A percentile compares a stretch with the other conserved stretches of the same genome.
Conservation (phyloP, 768 basidiomycete genomes). For the Mycena latifolia region DNA sequence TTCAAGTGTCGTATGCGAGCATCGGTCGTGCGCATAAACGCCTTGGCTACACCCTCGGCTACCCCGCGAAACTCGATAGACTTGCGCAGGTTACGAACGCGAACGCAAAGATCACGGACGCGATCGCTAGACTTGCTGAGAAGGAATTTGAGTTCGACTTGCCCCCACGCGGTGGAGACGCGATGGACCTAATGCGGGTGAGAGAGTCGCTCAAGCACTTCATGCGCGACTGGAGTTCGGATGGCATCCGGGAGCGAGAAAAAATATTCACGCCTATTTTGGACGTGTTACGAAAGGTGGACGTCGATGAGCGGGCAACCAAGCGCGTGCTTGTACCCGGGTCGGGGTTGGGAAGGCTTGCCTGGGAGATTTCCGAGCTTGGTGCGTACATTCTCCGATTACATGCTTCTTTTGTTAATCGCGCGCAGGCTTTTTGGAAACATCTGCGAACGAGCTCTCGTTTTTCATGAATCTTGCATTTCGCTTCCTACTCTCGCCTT, state of each 20-base stretch:
- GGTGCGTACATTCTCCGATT: slow-evolving; percentile 50
- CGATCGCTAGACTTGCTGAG: slow-evolving; percentile 54
- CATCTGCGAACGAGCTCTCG: slow-evolving; percentile 74
- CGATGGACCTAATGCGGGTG: slow-evolving; percentile 59
- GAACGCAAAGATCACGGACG: slow-evolving; percentile 53
- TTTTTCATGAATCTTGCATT: slow-evolving; percentile 75
- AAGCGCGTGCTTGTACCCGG: slow-evolving; percentile 73
- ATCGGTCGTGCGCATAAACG: slow-evolving; percentile 61
- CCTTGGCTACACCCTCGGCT: slow-evolving; percentile 64
- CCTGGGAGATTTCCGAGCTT: slow-evolving; percentile 75
- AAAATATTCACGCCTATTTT: slow-evolving; percentile 70
- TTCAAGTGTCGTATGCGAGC: slow-evolving; percentile 58
- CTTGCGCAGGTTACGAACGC: slow-evolving; percentile 55
- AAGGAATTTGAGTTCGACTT: slow-evolving; percentile 45
- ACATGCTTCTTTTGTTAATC: background rate
- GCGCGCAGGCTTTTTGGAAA: slow-evolving; percentile 59
- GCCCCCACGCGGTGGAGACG: slow-evolving; percentile 34
- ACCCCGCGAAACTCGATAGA: slow-evolving; percentile 63
- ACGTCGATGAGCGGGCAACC: slow-evolving; percentile 41
- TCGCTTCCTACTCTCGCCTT: slow-evolving; percentile 66
- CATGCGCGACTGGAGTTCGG: slow-evolving; percentile 76
- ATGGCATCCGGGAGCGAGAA: slow-evolving; percentile 66
- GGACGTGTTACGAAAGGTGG: slow-evolving; percentile 53
- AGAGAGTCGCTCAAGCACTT: slow-evolving; percentile 76
- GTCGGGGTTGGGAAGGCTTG: slow-evolving; percentile 71